Evolutionary conservation across 495 filamentous ascomycete species (phyloP), one percentile per base, ranked within the genome.

Genomic region (Penicillium maclennaniae): DNA sequence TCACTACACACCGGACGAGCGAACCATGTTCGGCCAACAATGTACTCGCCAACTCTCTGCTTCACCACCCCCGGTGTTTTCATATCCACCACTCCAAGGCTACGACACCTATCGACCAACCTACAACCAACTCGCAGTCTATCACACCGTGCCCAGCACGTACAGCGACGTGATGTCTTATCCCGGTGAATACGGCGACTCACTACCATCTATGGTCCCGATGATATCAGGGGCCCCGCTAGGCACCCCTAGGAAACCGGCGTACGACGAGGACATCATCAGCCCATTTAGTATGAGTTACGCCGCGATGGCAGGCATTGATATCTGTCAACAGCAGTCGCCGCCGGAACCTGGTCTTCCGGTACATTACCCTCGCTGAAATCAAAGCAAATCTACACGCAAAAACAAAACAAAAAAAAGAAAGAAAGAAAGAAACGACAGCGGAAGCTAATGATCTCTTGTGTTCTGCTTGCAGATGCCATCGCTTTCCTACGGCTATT

Each of bases 401-500:
- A 21, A 23, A 34, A 36, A n/a, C n/a, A n/a, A n/a, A n/a, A n/a
- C n/a, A n/a, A n/a, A n/a, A n/a, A n/a, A n/a, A n/a, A n/a, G n/a
- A n/a, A 48, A 26, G 25, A 40, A 31, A 14, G 36, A n/a, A 7
- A 31, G 14, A 21, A 20, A 34, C 28, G 39, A 27, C 41, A 28
- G 19, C 27, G 26, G 34, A 48, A 49, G 60, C 60, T 66, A 66
- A 68, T 61, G 46, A 52, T 56, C 43, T 58, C 59, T 59, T 63
- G 39, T 55, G 39, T 60, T 59, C 54, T 50, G 39, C 45, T 48
- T 54, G 45, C 79, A 95, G 89, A 92, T 91, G 73, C 91, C 91
- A 72, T 83, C 90, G 63, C 82, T 95, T 62, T 88, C 87, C 61
- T 87, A 91, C 61, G 85, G 85, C 60, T 87, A 91, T 56, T 85